Conservation (phyloP, 345 rosid species). For the Salix purpurea region DNA sequence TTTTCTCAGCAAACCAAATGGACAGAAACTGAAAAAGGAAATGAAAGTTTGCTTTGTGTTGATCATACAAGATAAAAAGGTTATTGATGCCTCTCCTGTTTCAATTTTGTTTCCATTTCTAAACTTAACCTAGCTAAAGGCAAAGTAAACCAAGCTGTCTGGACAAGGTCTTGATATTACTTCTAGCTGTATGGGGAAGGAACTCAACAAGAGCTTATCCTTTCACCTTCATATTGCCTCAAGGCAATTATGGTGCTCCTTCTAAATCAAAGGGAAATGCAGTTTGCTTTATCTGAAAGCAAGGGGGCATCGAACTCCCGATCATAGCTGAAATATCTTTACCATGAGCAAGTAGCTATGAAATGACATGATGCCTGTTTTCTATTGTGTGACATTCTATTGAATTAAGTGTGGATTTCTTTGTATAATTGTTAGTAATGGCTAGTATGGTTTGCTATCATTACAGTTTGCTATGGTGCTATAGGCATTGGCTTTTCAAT, state of each 20-base stretch:
- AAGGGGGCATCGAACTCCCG: neutral
- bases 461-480: neutral
- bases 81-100: conserved; percentile 15
- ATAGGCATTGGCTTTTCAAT: neutral
- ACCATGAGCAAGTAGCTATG: neutral
- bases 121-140: neutral
- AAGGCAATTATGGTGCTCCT: neutral
- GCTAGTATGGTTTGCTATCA: neutral
- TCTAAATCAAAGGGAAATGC: neutral
- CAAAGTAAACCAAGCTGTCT: neutral
- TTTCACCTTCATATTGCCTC: neutral
- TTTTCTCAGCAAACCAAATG: conserved; percentile 47
- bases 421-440: neutral
- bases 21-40: conserved; percentile 36
- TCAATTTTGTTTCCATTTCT: neutral
- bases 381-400: neutral
- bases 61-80: conserved; percentile 38
- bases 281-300: neutral
- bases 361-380: neutral
- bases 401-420: neutral
- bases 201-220: neutral
- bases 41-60: conserved; percentile 38
- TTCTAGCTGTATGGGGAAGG: neutral
- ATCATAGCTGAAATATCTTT: neutral
- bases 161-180: neutral